phyloP scores from a whole-genome alignment of 1,284 basidiomycete genomes.

The Leccinum glutinopallens region DNA sequence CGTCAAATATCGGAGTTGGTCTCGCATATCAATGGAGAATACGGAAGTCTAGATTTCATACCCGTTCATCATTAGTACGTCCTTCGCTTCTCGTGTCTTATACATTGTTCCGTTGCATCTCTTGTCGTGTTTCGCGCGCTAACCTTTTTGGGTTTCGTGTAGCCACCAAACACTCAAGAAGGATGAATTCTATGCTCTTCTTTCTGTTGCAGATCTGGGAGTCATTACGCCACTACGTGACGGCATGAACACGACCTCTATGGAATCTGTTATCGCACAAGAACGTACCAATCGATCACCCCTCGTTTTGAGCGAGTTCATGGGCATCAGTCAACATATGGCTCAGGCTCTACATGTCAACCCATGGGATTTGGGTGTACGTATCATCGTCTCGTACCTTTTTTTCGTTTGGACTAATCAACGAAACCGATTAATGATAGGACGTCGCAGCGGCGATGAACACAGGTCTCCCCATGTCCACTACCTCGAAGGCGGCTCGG shows the following conservation, averaged over 20 bases:
- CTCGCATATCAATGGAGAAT: slow-evolving; percentile 96
- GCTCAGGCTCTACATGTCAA: slow-evolving; percentile 81
- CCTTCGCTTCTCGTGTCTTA: not conserved
- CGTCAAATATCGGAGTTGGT: slow-evolving; percentile 94
- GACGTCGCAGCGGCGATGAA: slow-evolving; percentile 96
- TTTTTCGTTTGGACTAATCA: not conserved
- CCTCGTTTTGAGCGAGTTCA: slow-evolving; percentile 94
- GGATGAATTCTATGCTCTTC: slow-evolving; percentile 98
- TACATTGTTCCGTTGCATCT: not conserved
- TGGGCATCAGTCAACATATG: slow-evolving; percentile 93
- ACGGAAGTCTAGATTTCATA: slow-evolving; percentile 93
- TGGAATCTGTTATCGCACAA: slow-evolving; percentile 98
- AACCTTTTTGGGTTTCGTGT: slow-evolving; percentile 2
- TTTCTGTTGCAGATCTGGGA: slow-evolving; percentile 92
- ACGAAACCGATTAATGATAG: slow-evolving; percentile 37
- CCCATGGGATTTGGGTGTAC: slow-evolving; percentile 86
- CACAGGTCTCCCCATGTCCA: slow-evolving; percentile 81
- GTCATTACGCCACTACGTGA: slow-evolving; percentile 96
- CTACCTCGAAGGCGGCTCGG: slow-evolving; percentile 75
- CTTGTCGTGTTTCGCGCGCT: slow-evolving; percentile 1
- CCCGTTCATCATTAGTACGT: slow-evolving; percentile 98
- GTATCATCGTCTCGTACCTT: slow-evolving; percentile 3
- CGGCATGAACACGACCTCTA: slow-evolving; percentile 98
- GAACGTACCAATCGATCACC: slow-evolving; percentile 81
- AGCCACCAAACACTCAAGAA: slow-evolving; percentile 97